phyloP scores from a whole-genome alignment of 345 rosid genomes.

The Eucalyptus marginata region DNA sequence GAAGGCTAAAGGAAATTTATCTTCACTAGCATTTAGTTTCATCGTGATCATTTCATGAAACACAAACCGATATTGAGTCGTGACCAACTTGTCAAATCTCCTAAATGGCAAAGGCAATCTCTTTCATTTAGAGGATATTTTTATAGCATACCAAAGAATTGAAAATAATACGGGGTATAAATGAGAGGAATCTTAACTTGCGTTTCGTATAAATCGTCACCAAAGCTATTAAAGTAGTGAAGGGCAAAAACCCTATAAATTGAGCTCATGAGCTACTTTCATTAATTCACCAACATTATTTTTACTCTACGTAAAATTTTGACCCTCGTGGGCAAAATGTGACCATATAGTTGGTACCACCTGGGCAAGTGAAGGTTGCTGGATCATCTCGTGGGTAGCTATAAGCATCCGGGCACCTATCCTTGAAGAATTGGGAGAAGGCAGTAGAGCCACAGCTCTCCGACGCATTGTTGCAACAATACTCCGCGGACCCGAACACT shows the following conservation, averaged over 20 bases:
- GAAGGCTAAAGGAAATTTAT: neutral
- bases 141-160: no score
- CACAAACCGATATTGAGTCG: no score
- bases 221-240: no score
- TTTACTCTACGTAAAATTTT: neutral
- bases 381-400: constrained; percentile 14
- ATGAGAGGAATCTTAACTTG: rapidly evolving
- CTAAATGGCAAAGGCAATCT: no score
- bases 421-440: neutral
- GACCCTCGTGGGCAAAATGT: constrained; percentile 3
- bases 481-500: neutral
- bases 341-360: constrained; percentile 7
- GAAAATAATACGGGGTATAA: no score
- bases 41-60: neutral
- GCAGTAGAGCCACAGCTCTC: constrained; percentile 1
- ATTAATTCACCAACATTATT: neutral
- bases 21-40: neutral
- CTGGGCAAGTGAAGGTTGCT: constrained; percentile 11
- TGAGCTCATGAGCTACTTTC: neutral
- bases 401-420: constrained; percentile 4
- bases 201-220: no score
- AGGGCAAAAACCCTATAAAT: neutral
- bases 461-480: neutral
- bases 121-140: no score
- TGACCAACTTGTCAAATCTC: no score